Conservation (phyloP, 345 rosid genomes). For the Aquilaria sinensis region DNA sequence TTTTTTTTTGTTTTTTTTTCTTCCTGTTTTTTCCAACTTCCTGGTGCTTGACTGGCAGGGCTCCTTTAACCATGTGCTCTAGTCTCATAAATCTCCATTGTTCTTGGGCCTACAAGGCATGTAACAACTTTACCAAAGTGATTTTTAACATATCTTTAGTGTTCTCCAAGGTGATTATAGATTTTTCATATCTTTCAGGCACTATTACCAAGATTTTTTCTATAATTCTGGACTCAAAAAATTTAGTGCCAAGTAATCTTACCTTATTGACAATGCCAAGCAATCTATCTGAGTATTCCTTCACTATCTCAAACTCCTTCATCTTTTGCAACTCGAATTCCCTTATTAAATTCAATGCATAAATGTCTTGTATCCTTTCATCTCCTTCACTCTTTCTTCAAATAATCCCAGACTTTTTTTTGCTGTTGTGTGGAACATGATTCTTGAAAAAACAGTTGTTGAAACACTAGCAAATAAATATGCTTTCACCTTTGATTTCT, state of each 20-base stretch:
- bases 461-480: not conserved
- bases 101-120: not conserved
- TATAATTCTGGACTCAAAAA: not conserved
- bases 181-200: constrained; percentile 9
- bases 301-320: constrained; percentile 6
- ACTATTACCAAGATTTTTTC: constrained; percentile 4
- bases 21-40: not conserved
- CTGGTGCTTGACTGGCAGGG: not conserved
- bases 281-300: constrained; percentile 4
- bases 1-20: no score
- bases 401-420: not conserved
- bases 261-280: no score
- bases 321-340: not conserved
- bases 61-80: not conserved
- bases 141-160: not conserved
- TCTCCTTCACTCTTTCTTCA: not conserved
- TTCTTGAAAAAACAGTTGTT: not conserved
- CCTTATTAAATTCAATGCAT: not conserved
- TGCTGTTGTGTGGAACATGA: not conserved
- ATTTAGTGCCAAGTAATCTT: no score
- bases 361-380: not conserved
- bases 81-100: not conserved
- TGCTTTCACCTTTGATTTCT: not conserved
- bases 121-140: not conserved
- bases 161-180: not conserved